Base-by-base conservation (phyloP, 768 basidiomycete species). In the Symmetrospora coprosmae region DNA sequence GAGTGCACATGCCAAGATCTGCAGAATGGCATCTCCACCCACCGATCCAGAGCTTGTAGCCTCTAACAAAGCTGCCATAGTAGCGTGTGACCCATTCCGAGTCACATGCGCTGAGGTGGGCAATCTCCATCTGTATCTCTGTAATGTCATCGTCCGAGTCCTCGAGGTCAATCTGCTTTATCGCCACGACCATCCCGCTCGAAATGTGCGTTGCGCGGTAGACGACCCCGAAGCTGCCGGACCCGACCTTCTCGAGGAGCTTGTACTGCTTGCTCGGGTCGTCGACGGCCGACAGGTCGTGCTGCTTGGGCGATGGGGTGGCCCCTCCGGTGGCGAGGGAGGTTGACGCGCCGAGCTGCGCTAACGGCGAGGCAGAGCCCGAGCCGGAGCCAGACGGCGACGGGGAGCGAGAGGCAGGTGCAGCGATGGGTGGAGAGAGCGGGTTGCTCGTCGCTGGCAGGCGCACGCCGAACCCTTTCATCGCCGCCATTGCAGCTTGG, bases 101-200 rank as follows among this genome's bases (percentile, higher is more conserved):
- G 71, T 91, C 89, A 75, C 90, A 92, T 66, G 86, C 86, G 0
- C 90, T 87, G 28, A 99, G 79, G 72, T 87, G 94, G 19, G 90
- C 86, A 66, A 99, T 99, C 73, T 99, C 94, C 72, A 89, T 87
- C 71, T 99, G 94, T 48, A 99, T 99, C 74, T 99, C 94, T 17
- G 86, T 82, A 66, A 99, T 97, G 72, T 97, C 94, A 71, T 99
- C 94, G 73, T 96, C 91, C 25, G 90, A 88, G 73, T 94, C 87
- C 73, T 99, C 94, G 62, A 99, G 78, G 76, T 97, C 92, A 71
- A 99, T 97, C 73, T 96, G 90, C 74, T 99, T 99, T 70, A 99
- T 87, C 43, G 94, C 94, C 16, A 99, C 94, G 62, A 87, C 84
- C 74, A 92, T 84, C 72, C 86, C 84, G 11, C 88, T 86, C 63